A percentile compares a stretch with the other conserved stretches of the same genome.
These are phyloP conservation scores for Usnea hakonensis DNA, from an alignment of 495 filamentous ascomycete species.

Conservation along the genomic window DNA sequence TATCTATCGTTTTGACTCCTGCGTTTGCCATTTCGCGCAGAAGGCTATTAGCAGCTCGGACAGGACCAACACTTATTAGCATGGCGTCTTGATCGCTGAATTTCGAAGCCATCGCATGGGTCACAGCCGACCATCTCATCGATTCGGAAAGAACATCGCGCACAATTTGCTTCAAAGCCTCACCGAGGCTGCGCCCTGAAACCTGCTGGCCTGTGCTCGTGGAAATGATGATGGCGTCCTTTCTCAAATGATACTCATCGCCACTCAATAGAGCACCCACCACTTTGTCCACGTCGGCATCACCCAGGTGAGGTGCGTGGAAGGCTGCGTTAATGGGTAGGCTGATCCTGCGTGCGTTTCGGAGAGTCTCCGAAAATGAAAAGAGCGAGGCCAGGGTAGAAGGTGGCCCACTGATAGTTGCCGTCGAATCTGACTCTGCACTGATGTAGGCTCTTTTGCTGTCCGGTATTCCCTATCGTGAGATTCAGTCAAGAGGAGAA, in stretches of 20 bases:
- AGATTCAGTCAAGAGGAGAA: neutral
- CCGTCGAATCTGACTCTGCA: conserved; percentile 29
- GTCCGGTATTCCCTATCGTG: conserved; percentile 4
- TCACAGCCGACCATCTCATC: conserved; percentile 6
- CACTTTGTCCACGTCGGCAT: conserved; percentile 1
- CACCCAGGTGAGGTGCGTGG: conserved; percentile 11
- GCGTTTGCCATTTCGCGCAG: neutral
- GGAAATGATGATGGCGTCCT: neutral
- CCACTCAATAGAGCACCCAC: neutral
- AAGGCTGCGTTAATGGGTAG: conserved; percentile 14
- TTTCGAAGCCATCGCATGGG: neutral
- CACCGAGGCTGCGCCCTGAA: neutral
- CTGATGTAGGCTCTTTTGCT: conserved; percentile 36
- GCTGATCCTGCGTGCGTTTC: conserved; percentile 7
- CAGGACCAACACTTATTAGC: neutral
- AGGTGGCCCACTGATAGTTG: conserved; percentile 40
- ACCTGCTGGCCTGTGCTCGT: conserved; percentile 6
- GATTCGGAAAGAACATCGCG: conserved; percentile 9
- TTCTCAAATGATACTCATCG: neutral
- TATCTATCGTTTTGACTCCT: conserved; percentile 3
- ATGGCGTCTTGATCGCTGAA: neutral
- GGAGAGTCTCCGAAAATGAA: conserved; percentile 6
- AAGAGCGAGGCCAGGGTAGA: conserved; percentile 16
- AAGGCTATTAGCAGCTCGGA: conserved; percentile 3
- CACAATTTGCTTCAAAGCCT: conserved; percentile 10